Conservation (phyloP, 192 early-diverging fungal genomes). For the Diversispora epigaea region DNA sequence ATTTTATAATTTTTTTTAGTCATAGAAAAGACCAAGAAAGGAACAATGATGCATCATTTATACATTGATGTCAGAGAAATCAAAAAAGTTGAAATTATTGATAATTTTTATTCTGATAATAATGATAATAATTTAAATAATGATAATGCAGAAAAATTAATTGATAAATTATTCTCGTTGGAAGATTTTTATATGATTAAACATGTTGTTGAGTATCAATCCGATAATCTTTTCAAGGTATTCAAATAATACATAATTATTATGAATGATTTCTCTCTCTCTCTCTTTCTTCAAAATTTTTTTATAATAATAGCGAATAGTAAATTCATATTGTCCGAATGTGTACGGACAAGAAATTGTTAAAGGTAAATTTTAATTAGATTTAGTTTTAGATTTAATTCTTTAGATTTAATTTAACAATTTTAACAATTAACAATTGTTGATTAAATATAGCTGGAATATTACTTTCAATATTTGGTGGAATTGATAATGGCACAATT, state of each 20-base stretch:
- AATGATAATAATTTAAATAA: not conserved
- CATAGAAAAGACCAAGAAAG: not conserved
- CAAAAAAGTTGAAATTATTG: conserved; percentile 7
- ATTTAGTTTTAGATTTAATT: not conserved
- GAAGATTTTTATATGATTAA: not conserved
- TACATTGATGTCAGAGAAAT: not conserved
- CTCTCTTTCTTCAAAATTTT: not conserved
- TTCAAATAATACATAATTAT: not conserved
- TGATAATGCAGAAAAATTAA: not conserved
- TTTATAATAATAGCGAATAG: conserved; percentile 50
- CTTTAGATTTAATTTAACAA: too few species aligned
- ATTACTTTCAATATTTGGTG: conserved; percentile 74
- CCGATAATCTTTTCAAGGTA: conserved; percentile 13
- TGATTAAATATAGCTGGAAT: conserved; percentile 57
- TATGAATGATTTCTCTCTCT: not conserved
- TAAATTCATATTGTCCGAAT: conserved; percentile 77
- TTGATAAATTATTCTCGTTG: not conserved
- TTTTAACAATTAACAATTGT: not conserved
- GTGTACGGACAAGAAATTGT: conserved; percentile 86
- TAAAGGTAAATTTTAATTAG: conserved; percentile 43
- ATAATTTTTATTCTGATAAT: not conserved
- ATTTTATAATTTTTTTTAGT: not conserved
- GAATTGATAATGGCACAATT: conserved; percentile 24
- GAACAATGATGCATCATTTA: not conserved
- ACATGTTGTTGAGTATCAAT: not conserved